Evolutionary conservation across 2,329 filamentous ascomycete species (phyloP).

Genomic region (Botrytis porri): DNA sequence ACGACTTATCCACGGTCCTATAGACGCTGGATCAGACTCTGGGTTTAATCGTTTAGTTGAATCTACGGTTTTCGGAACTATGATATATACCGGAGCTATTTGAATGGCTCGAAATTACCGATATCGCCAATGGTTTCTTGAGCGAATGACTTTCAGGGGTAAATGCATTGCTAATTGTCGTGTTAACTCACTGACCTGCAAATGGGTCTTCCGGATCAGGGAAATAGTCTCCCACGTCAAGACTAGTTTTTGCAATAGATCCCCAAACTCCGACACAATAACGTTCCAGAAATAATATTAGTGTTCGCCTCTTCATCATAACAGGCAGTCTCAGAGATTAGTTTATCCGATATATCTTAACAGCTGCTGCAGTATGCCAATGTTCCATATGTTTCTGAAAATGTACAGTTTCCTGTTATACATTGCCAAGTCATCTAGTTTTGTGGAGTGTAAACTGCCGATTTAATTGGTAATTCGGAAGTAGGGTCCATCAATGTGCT

Average conservation of each 20-base stretch:
- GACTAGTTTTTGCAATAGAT: not conserved
- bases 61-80: not conserved
- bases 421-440: not conserved
- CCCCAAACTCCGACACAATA: fast-evolving
- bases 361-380: not conserved
- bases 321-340: not conserved
- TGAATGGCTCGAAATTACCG: not conserved
- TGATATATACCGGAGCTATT: not conserved
- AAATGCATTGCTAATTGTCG: not conserved
- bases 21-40: fast-evolving
- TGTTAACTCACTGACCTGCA: not conserved
- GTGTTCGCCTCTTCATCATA: not conserved
- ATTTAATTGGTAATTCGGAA: not conserved
- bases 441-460: not conserved
- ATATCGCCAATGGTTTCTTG: too few species aligned
- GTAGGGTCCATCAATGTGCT: too few species aligned
- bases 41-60: not conserved
- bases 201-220: fast-evolving
- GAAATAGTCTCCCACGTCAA: not conserved
- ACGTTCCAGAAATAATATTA: not conserved
- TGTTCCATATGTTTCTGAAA: not conserved
- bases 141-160: too few species aligned
- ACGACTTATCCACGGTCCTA: fast-evolving
- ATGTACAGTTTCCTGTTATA: not conserved
- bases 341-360: not conserved